These are phyloP conservation scores for Trichophyton mentagrophytes DNA, from an alignment of 2,329 filamentous ascomycete species.

Conservation along the genomic window DNA sequence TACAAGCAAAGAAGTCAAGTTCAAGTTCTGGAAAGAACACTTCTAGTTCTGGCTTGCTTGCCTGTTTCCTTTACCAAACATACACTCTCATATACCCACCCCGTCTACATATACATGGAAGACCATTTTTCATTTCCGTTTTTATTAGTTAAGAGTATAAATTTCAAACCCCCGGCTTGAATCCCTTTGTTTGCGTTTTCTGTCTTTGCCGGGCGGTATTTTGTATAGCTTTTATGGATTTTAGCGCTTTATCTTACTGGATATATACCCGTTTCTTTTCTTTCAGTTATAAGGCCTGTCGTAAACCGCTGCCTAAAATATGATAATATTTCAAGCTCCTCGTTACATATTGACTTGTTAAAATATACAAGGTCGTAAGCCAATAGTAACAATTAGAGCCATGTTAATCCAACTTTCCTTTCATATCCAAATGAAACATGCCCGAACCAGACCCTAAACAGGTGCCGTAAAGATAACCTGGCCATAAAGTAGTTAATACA, in stretches of 20 bases:
- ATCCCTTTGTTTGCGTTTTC: not conserved
- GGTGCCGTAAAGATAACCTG: not conserved
- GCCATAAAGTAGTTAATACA: not conserved
- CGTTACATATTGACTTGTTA: no score
- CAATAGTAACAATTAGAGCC: not conserved
- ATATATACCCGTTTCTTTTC: not conserved
- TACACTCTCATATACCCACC: not conserved
- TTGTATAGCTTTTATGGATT: not conserved
- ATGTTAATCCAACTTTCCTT: not conserved
- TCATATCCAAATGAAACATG: no score
- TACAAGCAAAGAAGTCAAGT: conserved; percentile 66
- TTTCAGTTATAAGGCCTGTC: not conserved
- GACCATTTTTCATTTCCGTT: not conserved
- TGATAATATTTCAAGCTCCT: not conserved
- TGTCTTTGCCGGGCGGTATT: not conserved
- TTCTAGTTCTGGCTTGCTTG: conserved; percentile 21
- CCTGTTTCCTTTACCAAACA: not conserved
- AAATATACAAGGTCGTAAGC: not conserved
- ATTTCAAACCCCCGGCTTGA: not conserved
- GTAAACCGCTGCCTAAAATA: not conserved
- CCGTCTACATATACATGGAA: not conserved
- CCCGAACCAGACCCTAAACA: not conserved
- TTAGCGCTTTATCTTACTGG: not conserved
- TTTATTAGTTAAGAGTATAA: not conserved
- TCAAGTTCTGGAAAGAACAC: conserved; percentile 99